Evolutionary conservation across 495 filamentous ascomycete genomes (phyloP), one percentile per base, ranked within the genome.

Genomic region (Thozetella sp.): DNA sequence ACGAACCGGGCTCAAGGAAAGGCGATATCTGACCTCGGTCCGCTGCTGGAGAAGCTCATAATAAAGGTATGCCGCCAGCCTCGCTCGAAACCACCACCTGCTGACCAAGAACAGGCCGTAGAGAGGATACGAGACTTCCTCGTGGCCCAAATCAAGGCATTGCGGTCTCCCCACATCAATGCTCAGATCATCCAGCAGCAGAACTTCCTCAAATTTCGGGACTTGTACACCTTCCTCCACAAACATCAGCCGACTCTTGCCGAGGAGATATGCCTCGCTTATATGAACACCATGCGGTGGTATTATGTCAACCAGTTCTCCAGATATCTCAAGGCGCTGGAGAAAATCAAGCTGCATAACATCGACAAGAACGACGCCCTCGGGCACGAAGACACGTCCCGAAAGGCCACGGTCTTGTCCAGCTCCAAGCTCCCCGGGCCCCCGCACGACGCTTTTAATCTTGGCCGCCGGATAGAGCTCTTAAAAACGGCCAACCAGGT

Each of bases 241-340:
- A 85, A 83, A 60, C 89, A 92, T 57, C 93, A 98, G 63, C 77
- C 88, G 1, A 77, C 84, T 24, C 83, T 99, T 4, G 90, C 91
- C 1, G 88, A 91, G 34, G 90, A 97, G 67, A 96, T 98, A 63
- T 86, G 86, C 20, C 91, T 94, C 75, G 95, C 95, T 6, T 99
- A 99, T 63, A 88, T 96, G 73, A 97, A 97, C 75, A 99, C 95
- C 9, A 97, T 99, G 94, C 86, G 93, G 48, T 99, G 95, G 95
- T 99, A 99, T 66, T 98, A 98, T 67, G 76, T 87, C 40, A 94
- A 89, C 59, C 88, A 97, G 71, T 99, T 99, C 70, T 88, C 86
- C 2, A 90, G 94, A 19, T 99, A 98, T 70, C 83, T 89, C 54
- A 86, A 88, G 58, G 84, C 93, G 0, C 84, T 99, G 0, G 87